Evolutionary conservation across 768 basidiomycete genomes (phyloP).

Genomic region (Suillus cothurnatus): DNA sequence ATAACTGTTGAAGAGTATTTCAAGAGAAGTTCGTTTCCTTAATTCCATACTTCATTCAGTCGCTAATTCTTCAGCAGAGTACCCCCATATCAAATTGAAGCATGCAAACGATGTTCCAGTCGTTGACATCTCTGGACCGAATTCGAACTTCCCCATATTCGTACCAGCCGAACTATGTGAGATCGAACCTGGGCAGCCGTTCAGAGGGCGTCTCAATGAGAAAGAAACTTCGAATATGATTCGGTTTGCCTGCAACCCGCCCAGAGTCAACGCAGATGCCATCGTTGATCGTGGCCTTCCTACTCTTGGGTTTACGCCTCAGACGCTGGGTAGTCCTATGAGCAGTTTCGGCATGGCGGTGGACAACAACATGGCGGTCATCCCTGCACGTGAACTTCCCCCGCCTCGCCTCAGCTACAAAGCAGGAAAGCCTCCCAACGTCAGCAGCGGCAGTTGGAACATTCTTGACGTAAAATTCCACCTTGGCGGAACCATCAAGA

Average conservation of each 20-base stretch:
- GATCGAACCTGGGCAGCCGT: constrained; percentile 60
- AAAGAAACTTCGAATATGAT: constrained; percentile 74
- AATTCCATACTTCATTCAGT: constrained; percentile 6
- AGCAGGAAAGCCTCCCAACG: constrained; percentile 41
- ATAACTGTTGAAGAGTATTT: constrained; percentile 70
- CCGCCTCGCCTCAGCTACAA: constrained; percentile 62
- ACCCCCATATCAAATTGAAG: constrained; percentile 49
- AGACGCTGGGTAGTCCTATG: constrained; percentile 38
- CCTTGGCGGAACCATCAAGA: constrained; percentile 46
- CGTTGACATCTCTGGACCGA: constrained; percentile 51
- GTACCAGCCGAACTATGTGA: constrained; percentile 75
- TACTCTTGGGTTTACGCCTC: constrained; percentile 51
- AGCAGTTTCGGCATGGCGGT: constrained; percentile 63
- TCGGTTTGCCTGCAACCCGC: constrained; percentile 62
- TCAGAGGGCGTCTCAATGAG: constrained; percentile 61
- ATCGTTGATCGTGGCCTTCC: constrained; percentile 64
- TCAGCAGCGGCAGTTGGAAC: constrained; percentile 74
- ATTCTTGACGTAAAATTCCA: constrained; percentile 73
- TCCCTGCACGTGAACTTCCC: constrained; percentile 66
- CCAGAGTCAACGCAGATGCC: constrained; percentile 54
- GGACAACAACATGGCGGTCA: constrained; percentile 55
- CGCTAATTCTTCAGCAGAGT: constrained; percentile 45
- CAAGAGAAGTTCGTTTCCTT: constrained; percentile 49
- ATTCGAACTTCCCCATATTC: constrained; percentile 34
- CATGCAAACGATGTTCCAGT: constrained; percentile 52